phyloP scores from a whole-genome alignment of 2,329 filamentous ascomycete genomes.

The Sporothrix humicola region DNA sequence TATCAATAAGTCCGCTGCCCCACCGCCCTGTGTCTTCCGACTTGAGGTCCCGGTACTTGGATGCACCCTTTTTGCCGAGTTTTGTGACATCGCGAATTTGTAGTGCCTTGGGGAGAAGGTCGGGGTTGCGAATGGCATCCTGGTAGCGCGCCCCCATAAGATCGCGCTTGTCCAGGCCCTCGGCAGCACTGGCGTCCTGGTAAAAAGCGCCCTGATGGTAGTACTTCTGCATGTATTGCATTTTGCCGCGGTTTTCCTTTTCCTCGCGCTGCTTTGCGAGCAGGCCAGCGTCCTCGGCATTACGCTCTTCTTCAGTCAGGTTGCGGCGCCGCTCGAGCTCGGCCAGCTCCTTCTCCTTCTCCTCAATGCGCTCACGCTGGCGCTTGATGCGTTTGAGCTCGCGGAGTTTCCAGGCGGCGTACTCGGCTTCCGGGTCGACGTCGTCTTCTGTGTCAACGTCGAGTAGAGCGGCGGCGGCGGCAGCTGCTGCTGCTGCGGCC shows the following conservation, averaged over 20 bases:
- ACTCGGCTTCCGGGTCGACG: constrained; percentile 83
- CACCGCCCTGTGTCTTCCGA: constrained; percentile 90
- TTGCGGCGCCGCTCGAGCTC: constrained; percentile 88
- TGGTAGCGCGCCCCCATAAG: constrained; percentile 83
- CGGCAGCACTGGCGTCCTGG: constrained; percentile 76
- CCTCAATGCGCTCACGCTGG: constrained; percentile 82
- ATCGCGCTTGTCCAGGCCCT: constrained; percentile 78
- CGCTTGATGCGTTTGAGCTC: constrained; percentile 89
- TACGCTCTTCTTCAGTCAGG: constrained; percentile 83
- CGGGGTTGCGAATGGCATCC: constrained; percentile 82
- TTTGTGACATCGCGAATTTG: constrained; percentile 94
- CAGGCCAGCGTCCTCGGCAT: constrained; percentile 80
- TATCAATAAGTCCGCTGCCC: constrained; percentile 64
- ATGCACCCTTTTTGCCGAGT: constrained; percentile 87
- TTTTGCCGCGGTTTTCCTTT: constrained; percentile 76
- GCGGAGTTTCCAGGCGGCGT: constrained; percentile 90
- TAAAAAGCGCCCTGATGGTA: constrained; percentile 97
- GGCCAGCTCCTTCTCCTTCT: constrained; percentile 80
- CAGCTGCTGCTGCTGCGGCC: constrained; percentile 61
- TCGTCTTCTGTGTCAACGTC: constrained; percentile 90
- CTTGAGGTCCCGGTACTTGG: constrained; percentile 86
- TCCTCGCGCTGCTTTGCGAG: constrained; percentile 81
- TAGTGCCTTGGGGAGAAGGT: constrained; percentile 86
- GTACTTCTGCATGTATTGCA: constrained; percentile 93
- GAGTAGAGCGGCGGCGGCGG: constrained; percentile 59